Base-by-base conservation (phyloP, 2,329 filamentous ascomycete genomes). In the Beauveria caledonica region DNA sequence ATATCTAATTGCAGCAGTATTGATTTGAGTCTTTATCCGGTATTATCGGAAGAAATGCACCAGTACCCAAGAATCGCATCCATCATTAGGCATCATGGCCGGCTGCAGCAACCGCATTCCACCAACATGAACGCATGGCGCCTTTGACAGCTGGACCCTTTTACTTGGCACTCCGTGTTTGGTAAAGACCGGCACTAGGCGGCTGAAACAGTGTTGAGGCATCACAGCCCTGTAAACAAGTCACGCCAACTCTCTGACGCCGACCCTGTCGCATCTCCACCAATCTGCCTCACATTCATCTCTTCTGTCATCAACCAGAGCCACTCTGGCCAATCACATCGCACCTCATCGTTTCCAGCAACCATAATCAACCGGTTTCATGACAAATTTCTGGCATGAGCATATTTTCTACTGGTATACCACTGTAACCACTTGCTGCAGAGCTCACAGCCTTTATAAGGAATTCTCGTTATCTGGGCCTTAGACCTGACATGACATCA, bases 351-450 rank as follows among this genome's bases (percentile, higher is more conserved):
- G 29, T 33, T 3, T 13, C 29, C 29, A 13, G 10, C 29, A 33
- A 13, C 29, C 9, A 13, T 13, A 33, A 33, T 33, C 29, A 33
- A 33, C 11, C 11, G 29, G 29, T 33, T 13, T 33, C 36, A 52
- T 59, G 57, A 59, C 57, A 59, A 59, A 59, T 59, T 17, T 46
- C 40, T 58, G 45, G 15, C 17, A 39, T 48, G n/a, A 11, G 29
- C 21, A 49, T 58, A 39, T 42, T 40, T 27, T 44, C 21, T 51
- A 3, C 17, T 21, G 27, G 23, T 33, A 15, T 33, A 44, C 52
- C 45, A 55, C 25, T 33, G 10, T 29, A 21, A 45, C 40, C 23
- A 55, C 52, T 15, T 33, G 52, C 52, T 19, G 48, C 39, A 45
- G 23, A 45, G 48, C 25, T 19, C 48, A 29, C 48, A 36, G 9